Conservation (phyloP, 768 basidiomycete genomes). For the Amyloporia xantha region DNA sequence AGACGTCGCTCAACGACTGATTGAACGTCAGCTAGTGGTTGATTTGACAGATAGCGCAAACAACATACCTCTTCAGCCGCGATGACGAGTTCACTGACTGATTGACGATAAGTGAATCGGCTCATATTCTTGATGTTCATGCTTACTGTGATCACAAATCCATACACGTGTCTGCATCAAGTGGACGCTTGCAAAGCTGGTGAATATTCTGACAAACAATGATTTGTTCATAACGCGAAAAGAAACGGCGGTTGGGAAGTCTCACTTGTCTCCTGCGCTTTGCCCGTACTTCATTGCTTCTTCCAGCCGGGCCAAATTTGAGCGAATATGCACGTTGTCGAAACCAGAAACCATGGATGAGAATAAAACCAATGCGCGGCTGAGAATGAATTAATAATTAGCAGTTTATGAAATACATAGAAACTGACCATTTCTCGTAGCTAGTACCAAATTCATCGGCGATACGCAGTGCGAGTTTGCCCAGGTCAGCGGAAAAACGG, state of each 20-base stretch:
- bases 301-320: slow-evolving; percentile 54
- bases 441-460: slow-evolving; percentile 58
- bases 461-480: slow-evolving; percentile 59
- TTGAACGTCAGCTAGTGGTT: not conserved
- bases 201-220: slow-evolving; percentile 44
- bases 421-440: slow-evolving; percentile 57
- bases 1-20: slow-evolving; percentile 51
- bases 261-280: slow-evolving; percentile 61
- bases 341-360: slow-evolving; percentile 60
- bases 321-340: slow-evolving; percentile 57
- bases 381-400: slow-evolving; percentile 21
- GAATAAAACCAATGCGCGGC: slow-evolving; percentile 56
- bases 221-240: not conserved
- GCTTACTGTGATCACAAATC: slow-evolving; percentile 56
- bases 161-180: slow-evolving; percentile 46
- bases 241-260: not conserved
- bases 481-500: slow-evolving; percentile 62
- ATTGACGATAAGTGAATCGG: slow-evolving; percentile 3
- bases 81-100: slow-evolving; percentile 52
- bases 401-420: not conserved
- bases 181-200: slow-evolving; percentile 54
- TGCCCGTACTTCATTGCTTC: slow-evolving; percentile 59
- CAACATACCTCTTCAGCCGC: slow-evolving; percentile 54
- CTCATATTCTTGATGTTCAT: not conserved
- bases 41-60: not conserved